These are phyloP conservation scores for Botryococcus braunii DNA, from an alignment of 163 green algal genomes.

Conservation along the genomic window DNA sequence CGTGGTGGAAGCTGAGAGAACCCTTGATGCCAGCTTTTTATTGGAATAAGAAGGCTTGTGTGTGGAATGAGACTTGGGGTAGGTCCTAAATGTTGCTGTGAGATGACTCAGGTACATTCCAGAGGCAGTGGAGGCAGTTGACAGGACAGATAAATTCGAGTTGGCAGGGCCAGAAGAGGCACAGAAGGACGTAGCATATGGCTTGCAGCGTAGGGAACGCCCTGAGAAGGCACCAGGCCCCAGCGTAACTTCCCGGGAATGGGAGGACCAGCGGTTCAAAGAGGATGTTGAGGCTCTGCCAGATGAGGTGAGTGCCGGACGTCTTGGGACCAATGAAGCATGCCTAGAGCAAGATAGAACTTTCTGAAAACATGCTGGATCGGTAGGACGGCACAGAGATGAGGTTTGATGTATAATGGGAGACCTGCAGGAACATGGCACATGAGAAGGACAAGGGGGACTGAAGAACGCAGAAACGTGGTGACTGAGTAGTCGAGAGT, in stretches of 20 bases:
- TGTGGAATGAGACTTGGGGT: too few species aligned
- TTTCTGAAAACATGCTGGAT: not conserved
- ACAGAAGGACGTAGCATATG: not conserved
- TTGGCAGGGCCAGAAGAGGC: not conserved
- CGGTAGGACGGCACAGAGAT: not conserved
- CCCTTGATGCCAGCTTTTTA: too few species aligned
- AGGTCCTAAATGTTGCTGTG: too few species aligned
- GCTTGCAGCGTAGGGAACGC: constrained; percentile 2
- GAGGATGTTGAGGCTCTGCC: constrained; percentile 42
- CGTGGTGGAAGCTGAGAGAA: too few species aligned
- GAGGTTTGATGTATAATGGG: not conserved
- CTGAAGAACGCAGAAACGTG: too few species aligned
- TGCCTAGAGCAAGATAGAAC: not conserved
- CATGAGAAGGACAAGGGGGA: too few species aligned
- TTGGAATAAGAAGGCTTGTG: too few species aligned
- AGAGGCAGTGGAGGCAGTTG: not conserved
- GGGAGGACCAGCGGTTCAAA: constrained; percentile 24
- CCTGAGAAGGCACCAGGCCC: not conserved
- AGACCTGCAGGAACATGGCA: not conserved
- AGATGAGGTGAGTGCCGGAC: constrained; percentile 20
- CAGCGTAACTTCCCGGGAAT: not conserved
- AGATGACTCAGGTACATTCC: too few species aligned
- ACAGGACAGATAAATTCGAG: not conserved
- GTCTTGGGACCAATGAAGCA: not conserved
- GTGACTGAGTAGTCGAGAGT: too few species aligned